Evolutionary conservation across 2,329 filamentous ascomycete species (phyloP), one percentile per base, ranked within the genome.

Genomic region (Fusarium redolens): DNA sequence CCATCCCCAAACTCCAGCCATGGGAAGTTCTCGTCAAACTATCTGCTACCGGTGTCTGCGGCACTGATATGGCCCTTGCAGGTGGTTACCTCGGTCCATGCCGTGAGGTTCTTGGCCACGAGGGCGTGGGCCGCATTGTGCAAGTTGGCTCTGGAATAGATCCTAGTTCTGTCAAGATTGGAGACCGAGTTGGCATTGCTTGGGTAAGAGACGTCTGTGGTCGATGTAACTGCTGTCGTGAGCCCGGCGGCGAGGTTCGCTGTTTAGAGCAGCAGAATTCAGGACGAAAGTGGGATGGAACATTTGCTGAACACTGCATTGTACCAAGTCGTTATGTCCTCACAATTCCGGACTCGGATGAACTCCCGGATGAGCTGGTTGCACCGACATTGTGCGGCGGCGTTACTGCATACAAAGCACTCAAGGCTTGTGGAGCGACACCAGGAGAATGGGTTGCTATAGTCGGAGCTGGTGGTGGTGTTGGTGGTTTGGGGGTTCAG

Each of bases 331-430:
- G 79, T 5, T 85, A 85, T 59, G 59, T 82, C 0, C 61, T 79
- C 13, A 65, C 69, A 1, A 61, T 76, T 1, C 72, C 81, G 0
- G 78, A 80, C 5, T 74, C 65, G 18, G 50, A 81, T 9, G 28
- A 28, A 2, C 9, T 73, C 1, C 62, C 75, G 0, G 83, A 84
- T 48, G 82, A 84, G 51, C 50, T 77, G 8, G 74, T 85, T 0
- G 83, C 82, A 4, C 84, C 84, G 0, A 79, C 85, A 11, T 66
- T 85, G 37, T 86, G 84, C 59, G 83, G 80, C 0, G 84, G 84
- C 1, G 82, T 85, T 1, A 85, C 84, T 2, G 83, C 83, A 1
- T 85, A 85, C 67, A 83, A 82, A 70, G 83, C 82, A 0, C 56
- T 84, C 52, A 84, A 83, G 69, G 67, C 65, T 2, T 80, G 78